Percentiles rank a stretch among this genome's conserved stretches.
Conservation (phyloP, 1,139 yeast genomes). For the Pneumocystis sp. region DNA sequence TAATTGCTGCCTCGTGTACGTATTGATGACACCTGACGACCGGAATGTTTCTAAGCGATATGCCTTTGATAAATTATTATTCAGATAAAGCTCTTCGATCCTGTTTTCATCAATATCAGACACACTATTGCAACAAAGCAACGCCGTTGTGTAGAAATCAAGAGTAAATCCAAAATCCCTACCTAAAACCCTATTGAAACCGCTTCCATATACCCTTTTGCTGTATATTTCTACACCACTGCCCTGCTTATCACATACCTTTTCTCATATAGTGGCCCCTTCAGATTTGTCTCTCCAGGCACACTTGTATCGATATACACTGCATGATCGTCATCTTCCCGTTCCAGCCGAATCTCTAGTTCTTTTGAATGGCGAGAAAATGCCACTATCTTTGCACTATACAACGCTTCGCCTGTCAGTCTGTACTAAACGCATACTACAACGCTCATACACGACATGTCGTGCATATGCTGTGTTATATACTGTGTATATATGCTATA, state of each 20-base stretch:
- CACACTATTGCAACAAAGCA: no score
- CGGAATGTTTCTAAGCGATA: slow-evolving; percentile 76
- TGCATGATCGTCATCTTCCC: slow-evolving; percentile 75
- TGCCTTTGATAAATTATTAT: slow-evolving; percentile 33
- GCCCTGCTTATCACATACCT: slow-evolving; percentile 8
- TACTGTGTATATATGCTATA: no score
- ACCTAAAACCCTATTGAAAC: no score
- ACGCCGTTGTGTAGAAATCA: slow-evolving; percentile 33
- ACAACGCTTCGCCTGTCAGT: slow-evolving; percentile 32
- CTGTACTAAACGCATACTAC: no score
- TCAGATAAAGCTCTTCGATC: slow-evolving; percentile 70
- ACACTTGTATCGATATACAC: slow-evolving; percentile 69
- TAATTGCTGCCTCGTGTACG: slow-evolving; percentile 37
- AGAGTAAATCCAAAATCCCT: no score
- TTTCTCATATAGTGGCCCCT: slow-evolving; percentile 27
- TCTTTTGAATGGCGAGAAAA: slow-evolving; percentile 43
- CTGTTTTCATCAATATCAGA: slow-evolving; percentile 19
- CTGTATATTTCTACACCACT: no score
- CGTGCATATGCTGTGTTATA: no score
- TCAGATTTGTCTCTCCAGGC: slow-evolving; percentile 27
- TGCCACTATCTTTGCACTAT: slow-evolving; percentile 87
- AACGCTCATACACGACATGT: no score
- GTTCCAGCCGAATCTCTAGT: slow-evolving; percentile 56
- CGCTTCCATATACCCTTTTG: no score
- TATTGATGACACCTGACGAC: slow-evolving; percentile 43